Conservation (phyloP, 768 basidiomycete genomes). For the Basidioascus undulatus region DNA sequence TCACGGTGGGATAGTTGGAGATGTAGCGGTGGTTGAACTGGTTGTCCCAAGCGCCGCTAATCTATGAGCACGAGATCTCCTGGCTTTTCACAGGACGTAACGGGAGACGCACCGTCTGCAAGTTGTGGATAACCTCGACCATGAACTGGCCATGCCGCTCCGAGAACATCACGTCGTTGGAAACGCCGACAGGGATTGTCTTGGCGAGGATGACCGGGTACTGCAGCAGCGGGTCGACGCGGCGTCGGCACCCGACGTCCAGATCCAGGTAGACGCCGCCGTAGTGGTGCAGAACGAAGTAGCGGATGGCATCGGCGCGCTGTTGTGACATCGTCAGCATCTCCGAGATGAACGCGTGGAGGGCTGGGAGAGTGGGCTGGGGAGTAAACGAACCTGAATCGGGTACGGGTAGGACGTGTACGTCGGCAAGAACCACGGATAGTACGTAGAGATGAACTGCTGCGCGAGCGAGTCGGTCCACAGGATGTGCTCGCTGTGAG, state of each 20-base stretch:
- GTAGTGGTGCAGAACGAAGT: slow-evolving; percentile 86
- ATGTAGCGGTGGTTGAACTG: slow-evolving; percentile 90
- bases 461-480: slow-evolving; percentile 88
- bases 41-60: no score
- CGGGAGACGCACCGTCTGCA: no score
- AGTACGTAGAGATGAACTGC: slow-evolving; percentile 65
- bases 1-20: slow-evolving; percentile 96
- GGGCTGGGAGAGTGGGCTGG: no score
- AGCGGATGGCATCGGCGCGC: slow-evolving; percentile 89
- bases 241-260: slow-evolving; percentile 76
- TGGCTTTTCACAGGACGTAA: no score
- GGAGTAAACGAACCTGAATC: no score
- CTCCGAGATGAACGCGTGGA: no score
- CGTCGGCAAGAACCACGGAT: slow-evolving; percentile 79
- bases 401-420: slow-evolving; percentile 76
- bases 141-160: slow-evolving; percentile 68
- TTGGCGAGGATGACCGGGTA: slow-evolving; percentile 73
- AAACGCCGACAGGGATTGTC: slow-evolving; percentile 90
- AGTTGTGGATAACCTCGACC: slow-evolving; percentile 75
- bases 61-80: background rate
- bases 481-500: slow-evolving; percentile 65
- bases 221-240: slow-evolving; percentile 59
- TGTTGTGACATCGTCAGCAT: no score
- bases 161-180: slow-evolving; percentile 89
- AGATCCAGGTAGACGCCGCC: slow-evolving; percentile 92